Percentiles rank a stretch among this genome's conserved stretches.
phyloP scores from a whole-genome alignment of 345 rosid genomes.

The Erodium maritimum region DNA sequence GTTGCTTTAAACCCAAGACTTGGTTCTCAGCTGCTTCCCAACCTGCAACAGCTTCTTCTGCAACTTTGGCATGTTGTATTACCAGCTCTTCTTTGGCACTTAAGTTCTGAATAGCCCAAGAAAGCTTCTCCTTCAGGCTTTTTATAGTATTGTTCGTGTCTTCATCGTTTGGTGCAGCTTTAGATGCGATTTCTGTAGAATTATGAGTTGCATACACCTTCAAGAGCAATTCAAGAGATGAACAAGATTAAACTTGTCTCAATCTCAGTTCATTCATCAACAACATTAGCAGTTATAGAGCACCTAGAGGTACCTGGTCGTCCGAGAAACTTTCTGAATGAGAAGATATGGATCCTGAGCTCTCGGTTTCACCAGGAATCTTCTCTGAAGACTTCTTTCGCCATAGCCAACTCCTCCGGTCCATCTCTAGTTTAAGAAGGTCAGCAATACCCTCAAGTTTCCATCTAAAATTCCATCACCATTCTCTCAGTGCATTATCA shows the following conservation, averaged over 20 bases:
- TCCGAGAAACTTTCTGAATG: slow-evolving; percentile 58
- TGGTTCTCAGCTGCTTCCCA: slow-evolving; percentile 98
- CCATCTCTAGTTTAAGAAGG: slow-evolving; percentile 43
- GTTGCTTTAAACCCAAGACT: slow-evolving; percentile 39
- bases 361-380: slow-evolving; percentile 60
- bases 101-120: slow-evolving; percentile 65
- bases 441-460: slow-evolving; percentile 13
- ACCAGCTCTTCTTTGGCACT: slow-evolving; percentile 77
- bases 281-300: too few relatives aligned
- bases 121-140: slow-evolving; percentile 48
- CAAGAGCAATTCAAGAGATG: too few relatives aligned
- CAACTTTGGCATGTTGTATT: slow-evolving; percentile 83
- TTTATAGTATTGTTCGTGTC: slow-evolving; percentile 40
- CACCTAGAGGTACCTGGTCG: slow-evolving; percentile 71
- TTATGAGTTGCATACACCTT: slow-evolving; percentile 28
- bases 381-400: slow-evolving; percentile 55
- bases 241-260: too few relatives aligned
- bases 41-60: slow-evolving; percentile 95
- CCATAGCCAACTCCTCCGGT: slow-evolving; percentile 77
- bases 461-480: slow-evolving; percentile 5
- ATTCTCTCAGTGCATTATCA: too few relatives aligned
- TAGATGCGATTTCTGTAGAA: slow-evolving; percentile 48
- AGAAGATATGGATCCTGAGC: slow-evolving; percentile 55
- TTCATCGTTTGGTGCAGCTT: slow-evolving; percentile 34
- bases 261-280: too few relatives aligned